Conservation (phyloP, 768 basidiomycete species). For the Boletus vinaceobasis region DNA sequence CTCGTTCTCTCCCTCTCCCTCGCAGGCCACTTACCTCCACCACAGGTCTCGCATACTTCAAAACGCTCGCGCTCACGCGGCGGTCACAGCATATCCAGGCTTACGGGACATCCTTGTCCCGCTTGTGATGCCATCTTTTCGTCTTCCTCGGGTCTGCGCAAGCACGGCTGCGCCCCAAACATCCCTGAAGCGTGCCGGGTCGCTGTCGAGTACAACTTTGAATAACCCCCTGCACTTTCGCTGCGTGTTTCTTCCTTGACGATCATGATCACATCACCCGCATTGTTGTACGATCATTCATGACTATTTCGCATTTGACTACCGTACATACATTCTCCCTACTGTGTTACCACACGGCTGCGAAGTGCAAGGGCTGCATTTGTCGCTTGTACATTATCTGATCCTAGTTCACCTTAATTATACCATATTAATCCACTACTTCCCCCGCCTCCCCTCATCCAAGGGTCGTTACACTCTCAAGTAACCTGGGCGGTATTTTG, state of each 20-base stretch:
- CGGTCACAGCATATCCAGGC: conserved; percentile 35
- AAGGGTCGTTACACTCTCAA: neutral
- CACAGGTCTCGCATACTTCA: conserved; percentile 49
- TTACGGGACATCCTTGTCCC: conserved; percentile 62
- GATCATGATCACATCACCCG: conserved; percentile 20
- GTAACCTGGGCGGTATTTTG: neutral
- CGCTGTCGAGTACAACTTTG: conserved; percentile 74
- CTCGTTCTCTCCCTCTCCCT: neutral
- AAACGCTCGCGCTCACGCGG: conserved; percentile 53
- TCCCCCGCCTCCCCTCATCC: neutral
- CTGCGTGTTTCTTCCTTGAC: conserved; percentile 1
- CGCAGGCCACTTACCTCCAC: conserved; percentile 14
- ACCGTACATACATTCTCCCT: conserved; percentile 26
- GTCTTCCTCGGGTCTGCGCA: conserved; percentile 54
- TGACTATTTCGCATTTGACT: conserved; percentile 24
- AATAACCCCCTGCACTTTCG: conserved; percentile 30
- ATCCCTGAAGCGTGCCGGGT: conserved; percentile 68
- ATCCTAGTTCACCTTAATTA: conserved; percentile 30
- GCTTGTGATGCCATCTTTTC: conserved; percentile 71
- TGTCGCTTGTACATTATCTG: conserved; percentile 28
- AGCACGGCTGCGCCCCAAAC: conserved; percentile 52
- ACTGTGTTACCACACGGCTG: conserved; percentile 15
- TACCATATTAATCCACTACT: conserved; percentile 32
- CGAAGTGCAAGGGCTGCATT: conserved; percentile 15
- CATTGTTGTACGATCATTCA: conserved; percentile 31